Conservation (phyloP, 805 yeast species). For the Cyberlindnera sargentensis region DNA sequence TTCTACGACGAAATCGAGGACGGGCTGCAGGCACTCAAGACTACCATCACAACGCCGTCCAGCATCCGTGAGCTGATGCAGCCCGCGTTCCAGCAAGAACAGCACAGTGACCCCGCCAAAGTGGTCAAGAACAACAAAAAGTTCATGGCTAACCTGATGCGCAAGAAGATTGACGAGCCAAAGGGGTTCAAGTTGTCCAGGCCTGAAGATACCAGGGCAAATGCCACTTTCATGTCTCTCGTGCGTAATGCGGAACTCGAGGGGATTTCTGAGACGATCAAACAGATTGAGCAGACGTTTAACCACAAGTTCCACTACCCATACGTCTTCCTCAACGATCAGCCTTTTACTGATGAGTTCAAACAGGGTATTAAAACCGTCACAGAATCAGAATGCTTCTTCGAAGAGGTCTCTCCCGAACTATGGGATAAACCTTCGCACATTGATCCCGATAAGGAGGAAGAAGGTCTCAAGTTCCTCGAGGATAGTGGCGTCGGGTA, state of each 20-base stretch:
- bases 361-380: conserved; percentile 33
- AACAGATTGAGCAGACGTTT: conserved; percentile 55
- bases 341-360: conserved; percentile 53
- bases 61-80: conserved; percentile 10
- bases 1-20: conserved; percentile 10
- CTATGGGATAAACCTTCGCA: conserved; percentile 56
- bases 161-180: conserved; percentile 23
- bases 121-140: conserved; percentile 11
- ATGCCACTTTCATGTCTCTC: conserved; percentile 67
- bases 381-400: conserved; percentile 37
- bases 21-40: background rate
- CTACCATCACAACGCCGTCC: background rate
- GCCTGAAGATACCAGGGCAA: conserved; percentile 33
- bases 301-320: conserved; percentile 72
- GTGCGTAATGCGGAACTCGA: conserved; percentile 61
- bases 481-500: conserved; percentile 44
- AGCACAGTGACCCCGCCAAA: background rate
- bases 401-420: conserved; percentile 35
- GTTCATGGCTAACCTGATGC: conserved; percentile 4
- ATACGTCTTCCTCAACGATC: conserved; percentile 72
- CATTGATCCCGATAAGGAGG: conserved; percentile 42
- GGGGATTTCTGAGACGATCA: conserved; percentile 45
- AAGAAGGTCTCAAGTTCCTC: conserved; percentile 33
- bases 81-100: conserved; percentile 16
- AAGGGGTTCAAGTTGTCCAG: conserved; percentile 12